Evolutionary conservation across 208 protist genomes (phyloP), one percentile per base, ranked within the genome.

Genomic region (Leishmania turanica): DNA sequence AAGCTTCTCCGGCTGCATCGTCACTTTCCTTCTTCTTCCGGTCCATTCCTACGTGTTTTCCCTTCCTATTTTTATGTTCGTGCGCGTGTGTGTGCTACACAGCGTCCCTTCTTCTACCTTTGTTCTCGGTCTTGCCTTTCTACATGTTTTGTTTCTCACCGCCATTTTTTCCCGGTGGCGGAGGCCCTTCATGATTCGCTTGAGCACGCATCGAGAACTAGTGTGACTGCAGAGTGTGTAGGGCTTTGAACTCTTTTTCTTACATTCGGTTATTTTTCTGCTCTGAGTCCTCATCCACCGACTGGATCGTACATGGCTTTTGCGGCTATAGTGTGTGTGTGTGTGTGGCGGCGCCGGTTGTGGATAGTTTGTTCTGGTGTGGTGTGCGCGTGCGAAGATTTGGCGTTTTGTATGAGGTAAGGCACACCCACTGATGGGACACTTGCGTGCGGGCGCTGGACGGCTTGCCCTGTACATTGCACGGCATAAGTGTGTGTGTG

Each of bases 21-120:
- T 19, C 65, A 8, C 56, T 54, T 74, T 11, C 34, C 58, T 53
- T 51, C 1, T 56, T 75, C 72, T 56, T 31, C 7, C 31, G 45
- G 45, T 80, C 77, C 72, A 54, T 68, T 79, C 47, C 81, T 65
- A 62, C 58, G 75, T 53, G 37, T n/a, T 77, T 73, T 51, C 56
- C 5, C 54, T 47, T 45, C 37, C 11, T 47, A 65, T 77, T 58
- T 54, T 31, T 15, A 42, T 78, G 62, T 62, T 6, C 27, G 1
- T 56, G 54, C 42, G n/a, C 54, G 21, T 40, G 13, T 34, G 24
- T 49, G 21, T 74, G 60, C 45, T 73, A 53, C 45, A 31, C 37
- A 62, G n/a, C 37, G 19, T 42, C 34, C 34, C 37, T 62, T 58
- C 34, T 21, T 62, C 34, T 47, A 42, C 15, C 51, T 37, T 47